Evolutionary conservation across 2,329 filamentous ascomycete genomes (phyloP).

Genomic region (Sporothrix protearum): DNA sequence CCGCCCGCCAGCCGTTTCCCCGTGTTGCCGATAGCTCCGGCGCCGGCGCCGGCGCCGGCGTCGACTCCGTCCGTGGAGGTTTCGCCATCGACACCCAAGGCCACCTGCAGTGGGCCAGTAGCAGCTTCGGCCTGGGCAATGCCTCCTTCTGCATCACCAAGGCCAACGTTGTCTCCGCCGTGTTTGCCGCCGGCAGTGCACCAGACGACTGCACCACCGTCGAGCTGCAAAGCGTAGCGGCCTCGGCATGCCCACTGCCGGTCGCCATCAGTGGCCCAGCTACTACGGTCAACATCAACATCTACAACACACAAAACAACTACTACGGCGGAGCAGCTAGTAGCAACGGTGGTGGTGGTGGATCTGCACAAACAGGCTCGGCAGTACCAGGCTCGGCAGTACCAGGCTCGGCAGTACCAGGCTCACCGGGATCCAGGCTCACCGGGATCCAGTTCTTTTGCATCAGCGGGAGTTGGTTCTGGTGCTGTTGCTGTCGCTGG

Average conservation of each 20-base stretch:
- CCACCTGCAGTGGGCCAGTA: neutral
- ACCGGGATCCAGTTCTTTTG: too few species aligned
- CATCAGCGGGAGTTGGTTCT: too few species aligned
- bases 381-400: too few species aligned
- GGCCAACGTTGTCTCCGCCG: neutral
- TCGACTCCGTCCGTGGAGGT: neutral
- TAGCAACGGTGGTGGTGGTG: neutral
- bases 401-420: too few species aligned
- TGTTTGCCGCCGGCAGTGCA: neutral
- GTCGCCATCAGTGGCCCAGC: neutral
- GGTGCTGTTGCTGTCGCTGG: too few species aligned
- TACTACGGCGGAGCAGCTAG: slow-evolving; percentile 2
- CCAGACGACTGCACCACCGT: slow-evolving; percentile 4
- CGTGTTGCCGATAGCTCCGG: too few species aligned
- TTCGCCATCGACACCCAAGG: neutral
- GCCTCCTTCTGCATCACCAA: slow-evolving; percentile 14
- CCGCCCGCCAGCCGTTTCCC: neutral
- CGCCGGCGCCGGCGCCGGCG: too few species aligned
- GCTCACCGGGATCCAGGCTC: too few species aligned
- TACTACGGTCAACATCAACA: slow-evolving; percentile 9
- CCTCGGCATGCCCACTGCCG: neutral
- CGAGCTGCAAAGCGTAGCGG: neutral
- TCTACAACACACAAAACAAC: slow-evolving; percentile 20
- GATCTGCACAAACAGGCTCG: too few species aligned
- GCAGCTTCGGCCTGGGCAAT: neutral